A percentile compares a stretch with the other conserved stretches of the same genome.
These are phyloP conservation scores for Biscutella laevigata DNA, from an alignment of 441 rosid species.

Conservation along the genomic window DNA sequence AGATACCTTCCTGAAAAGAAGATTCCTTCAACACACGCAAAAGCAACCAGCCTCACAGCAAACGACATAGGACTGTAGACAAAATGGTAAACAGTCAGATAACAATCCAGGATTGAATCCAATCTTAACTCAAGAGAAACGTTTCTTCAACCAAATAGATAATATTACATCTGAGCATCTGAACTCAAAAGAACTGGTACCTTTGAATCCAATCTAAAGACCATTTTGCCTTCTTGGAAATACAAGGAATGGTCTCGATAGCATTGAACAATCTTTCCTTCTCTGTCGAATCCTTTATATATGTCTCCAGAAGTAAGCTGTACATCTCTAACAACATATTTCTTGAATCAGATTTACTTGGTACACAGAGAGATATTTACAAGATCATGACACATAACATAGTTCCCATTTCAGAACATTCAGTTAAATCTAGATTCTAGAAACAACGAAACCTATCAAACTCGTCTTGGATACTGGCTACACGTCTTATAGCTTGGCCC, in stretches of 20 bases:
- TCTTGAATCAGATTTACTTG: conserved; percentile 4
- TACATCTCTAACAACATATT: conserved; percentile 58
- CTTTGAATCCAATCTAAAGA: conserved; percentile 76
- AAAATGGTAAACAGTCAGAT: neutral
- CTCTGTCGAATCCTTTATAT: conserved; percentile 69
- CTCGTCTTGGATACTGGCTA: neutral
- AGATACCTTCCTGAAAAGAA: conserved; percentile 87
- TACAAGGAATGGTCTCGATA: conserved; percentile 69
- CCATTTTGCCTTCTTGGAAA: conserved; percentile 77
- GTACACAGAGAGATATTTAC: neutral
- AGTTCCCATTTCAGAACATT: neutral
- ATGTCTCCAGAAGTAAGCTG: conserved; percentile 84
- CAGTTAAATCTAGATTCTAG: neutral
- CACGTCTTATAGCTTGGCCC: neutral
- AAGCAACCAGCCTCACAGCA: conserved; percentile 77
- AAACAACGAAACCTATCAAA: neutral
- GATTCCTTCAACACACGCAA: conserved; percentile 86
- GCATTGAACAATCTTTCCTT: conserved; percentile 82
- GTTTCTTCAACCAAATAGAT: neutral
- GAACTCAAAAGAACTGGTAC: conserved; percentile 24
- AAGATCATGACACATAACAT: neutral
- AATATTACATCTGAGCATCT: neutral
- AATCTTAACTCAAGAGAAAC: neutral
- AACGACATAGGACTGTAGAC: conserved; percentile 55
- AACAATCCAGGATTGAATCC: neutral